Evolutionary conservation across 2,329 filamentous ascomycete species (phyloP), one percentile per base, ranked within the genome.

Genomic region (Diaporthe vexans): DNA sequence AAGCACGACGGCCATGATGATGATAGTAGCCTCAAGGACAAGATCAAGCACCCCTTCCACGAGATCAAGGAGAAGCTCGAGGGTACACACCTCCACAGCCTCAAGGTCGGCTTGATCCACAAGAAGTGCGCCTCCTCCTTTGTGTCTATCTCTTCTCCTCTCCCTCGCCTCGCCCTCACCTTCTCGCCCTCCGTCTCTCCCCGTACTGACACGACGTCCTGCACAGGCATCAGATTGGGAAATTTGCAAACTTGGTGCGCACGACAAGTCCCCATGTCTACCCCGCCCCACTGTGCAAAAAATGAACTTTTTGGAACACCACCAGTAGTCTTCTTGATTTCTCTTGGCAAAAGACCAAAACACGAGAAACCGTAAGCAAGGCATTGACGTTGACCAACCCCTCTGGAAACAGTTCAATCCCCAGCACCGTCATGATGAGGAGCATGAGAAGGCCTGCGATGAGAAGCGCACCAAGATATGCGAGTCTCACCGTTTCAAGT

Each of bases 351-450:
- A 40, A 13, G 37, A 13, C 37, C 11, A 40, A 40, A 40, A 40
- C 11, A 40, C 37, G 15, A 40, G 37, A 40, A 40, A 40, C 11
- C 37, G 37, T 40, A 40, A 26, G 37, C n/a, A 11, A 37, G 37
- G 15, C 26, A 46, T 56, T 46, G 35, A 46, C 63, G 37, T 52
- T 67, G 63, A 67, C 63, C 46, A 75, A 37, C 54, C 33, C 26
- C 29, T 58, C 51, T 37, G 43, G 26, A 46, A 3, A 40, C 43
- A 91, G 89, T 90, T 98, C 85, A 98, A 98, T 80, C 87, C 89
- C 33, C 94, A 97, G 77, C 96, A 98, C 82, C 93, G 96, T 72
- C 96, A 98, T 81, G 96, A 98, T 81, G 96, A 98, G 83, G 93
- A 93, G 78, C 95, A 98, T 81, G 97, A 98, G 82, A 88, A 96